These are phyloP conservation scores for Wickerhamiella sergipiensis DNA, from an alignment of 805 yeast species.

Conservation along the genomic window DNA sequence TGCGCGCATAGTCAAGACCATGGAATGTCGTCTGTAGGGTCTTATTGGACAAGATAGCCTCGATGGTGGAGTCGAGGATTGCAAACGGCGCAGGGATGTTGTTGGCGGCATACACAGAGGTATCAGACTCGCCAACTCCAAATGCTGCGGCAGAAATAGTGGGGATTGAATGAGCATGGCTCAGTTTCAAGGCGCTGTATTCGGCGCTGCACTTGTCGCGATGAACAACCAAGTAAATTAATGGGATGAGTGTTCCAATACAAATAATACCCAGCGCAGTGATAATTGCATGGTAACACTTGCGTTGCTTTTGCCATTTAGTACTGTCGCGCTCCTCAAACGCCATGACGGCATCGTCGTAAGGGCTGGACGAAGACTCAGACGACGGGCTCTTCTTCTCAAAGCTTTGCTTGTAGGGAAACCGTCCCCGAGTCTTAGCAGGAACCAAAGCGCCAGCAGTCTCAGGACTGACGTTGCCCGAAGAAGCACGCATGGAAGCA, in stretches of 20 bases:
- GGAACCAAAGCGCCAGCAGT: not conserved
- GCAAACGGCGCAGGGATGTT: not conserved
- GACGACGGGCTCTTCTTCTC: not conserved
- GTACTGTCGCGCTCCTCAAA: not conserved
- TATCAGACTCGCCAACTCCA: not conserved
- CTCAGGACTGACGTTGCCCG: not conserved
- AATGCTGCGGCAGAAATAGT: not conserved
- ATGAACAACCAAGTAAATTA: constrained; percentile 32
- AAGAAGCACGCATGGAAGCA: not conserved
- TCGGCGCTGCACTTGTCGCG: not conserved
- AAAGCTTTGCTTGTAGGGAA: not conserved
- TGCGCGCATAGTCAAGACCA: not conserved
- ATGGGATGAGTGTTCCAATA: constrained; percentile 24
- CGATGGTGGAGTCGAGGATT: not conserved
- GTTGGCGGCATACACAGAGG: not conserved
- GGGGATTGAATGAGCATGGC: not conserved
- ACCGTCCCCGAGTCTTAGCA: not conserved
- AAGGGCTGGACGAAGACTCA: not conserved
- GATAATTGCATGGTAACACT: not conserved
- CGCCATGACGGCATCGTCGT: not conserved
- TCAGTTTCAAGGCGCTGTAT: not conserved
- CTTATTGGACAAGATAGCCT: not conserved
- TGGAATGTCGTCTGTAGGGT: not conserved
- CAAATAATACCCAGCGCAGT: not conserved
- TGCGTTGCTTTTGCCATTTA: not conserved